Evolutionary conservation across 1,139 yeast species (phyloP).

Genomic region (Pichia norvegensis): DNA sequence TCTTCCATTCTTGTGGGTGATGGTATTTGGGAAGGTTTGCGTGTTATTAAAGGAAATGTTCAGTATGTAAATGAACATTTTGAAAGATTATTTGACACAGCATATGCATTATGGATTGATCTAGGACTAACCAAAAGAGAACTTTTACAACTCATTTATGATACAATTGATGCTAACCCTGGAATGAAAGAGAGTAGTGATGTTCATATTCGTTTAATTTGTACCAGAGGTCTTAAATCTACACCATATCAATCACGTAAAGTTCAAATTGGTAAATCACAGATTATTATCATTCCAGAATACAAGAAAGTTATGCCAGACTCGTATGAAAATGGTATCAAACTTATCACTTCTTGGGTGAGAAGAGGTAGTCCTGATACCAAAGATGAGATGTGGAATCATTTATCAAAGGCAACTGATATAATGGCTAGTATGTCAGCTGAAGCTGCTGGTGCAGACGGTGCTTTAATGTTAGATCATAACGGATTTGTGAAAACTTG

Average conservation of each 20-base stretch:
- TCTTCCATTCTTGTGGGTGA: conserved; percentile 7
- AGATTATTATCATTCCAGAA: conserved; percentile 7
- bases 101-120: conserved; percentile 8
- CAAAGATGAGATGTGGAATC: conserved; percentile 11
- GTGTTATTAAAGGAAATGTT: conserved; percentile 4
- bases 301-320: conserved; percentile 3
- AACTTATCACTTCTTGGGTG: conserved; percentile 8
- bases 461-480: conserved; percentile 8
- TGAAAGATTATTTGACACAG: conserved; percentile 7
- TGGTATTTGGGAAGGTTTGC: conserved; percentile 7
- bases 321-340: conserved; percentile 3
- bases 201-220: conserved; percentile 8
- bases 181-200: conserved; percentile 5
- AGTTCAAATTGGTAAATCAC: conserved; percentile 7
- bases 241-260: conserved; percentile 9
- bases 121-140: conserved; percentile 6
- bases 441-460: conserved; percentile 8
- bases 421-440: conserved; percentile 5
- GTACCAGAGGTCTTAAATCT: conserved; percentile 8
- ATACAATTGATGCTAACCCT: conserved; percentile 8
- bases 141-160: conserved; percentile 4
- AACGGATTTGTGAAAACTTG: conserved; percentile 10
- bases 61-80: conserved; percentile 7
- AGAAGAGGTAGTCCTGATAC: conserved; percentile 9
- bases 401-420: conserved; percentile 8